Conservation (phyloP, 352 stramenopile genomes). For the Peronospora farinosa region DNA sequence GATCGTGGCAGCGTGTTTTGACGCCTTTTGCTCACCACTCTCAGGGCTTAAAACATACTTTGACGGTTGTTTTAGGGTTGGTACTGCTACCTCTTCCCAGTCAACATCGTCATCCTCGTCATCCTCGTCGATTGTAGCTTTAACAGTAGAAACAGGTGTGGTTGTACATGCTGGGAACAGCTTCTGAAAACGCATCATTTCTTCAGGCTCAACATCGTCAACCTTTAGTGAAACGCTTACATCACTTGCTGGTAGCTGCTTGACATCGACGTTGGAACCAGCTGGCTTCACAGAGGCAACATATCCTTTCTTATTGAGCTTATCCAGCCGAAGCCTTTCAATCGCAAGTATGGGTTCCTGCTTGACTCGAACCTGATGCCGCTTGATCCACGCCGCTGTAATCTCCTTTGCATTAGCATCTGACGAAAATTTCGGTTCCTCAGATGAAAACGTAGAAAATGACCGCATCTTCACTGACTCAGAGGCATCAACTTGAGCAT, state of each 20-base stretch:
- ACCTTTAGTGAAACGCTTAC: slow-evolving; percentile 45
- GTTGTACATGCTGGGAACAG: slow-evolving; percentile 37
- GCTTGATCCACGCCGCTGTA: slow-evolving; percentile 29
- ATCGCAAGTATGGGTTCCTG: slow-evolving; percentile 44
- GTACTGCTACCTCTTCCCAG: slow-evolving; percentile 21
- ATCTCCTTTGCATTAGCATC: slow-evolving; percentile 19
- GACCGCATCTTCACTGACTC: slow-evolving; percentile 22
- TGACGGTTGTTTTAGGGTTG: neutral
- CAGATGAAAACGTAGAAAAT: slow-evolving; percentile 12
- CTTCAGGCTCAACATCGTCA: slow-evolving; percentile 30
- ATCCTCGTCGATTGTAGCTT: slow-evolving; percentile 16
- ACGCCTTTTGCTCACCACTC: neutral
- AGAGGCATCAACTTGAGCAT: slow-evolving; percentile 28
- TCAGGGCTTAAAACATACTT: neutral
- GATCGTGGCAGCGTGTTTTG: neutral
- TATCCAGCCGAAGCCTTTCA: slow-evolving; percentile 28
- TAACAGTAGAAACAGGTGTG: slow-evolving; percentile 7
- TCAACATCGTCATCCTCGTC: slow-evolving; percentile 42
- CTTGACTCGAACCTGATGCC: slow-evolving; percentile 36
- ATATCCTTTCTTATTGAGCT: slow-evolving; percentile 18
- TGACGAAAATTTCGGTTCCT: slow-evolving; percentile 6
- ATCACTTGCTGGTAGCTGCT: slow-evolving; percentile 5
- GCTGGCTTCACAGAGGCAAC: neutral
- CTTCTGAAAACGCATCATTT: slow-evolving; percentile 21
- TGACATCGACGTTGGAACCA: neutral